Base-by-base conservation (phyloP, 805 yeast species). In the Huiozyma naganishii region DNA sequence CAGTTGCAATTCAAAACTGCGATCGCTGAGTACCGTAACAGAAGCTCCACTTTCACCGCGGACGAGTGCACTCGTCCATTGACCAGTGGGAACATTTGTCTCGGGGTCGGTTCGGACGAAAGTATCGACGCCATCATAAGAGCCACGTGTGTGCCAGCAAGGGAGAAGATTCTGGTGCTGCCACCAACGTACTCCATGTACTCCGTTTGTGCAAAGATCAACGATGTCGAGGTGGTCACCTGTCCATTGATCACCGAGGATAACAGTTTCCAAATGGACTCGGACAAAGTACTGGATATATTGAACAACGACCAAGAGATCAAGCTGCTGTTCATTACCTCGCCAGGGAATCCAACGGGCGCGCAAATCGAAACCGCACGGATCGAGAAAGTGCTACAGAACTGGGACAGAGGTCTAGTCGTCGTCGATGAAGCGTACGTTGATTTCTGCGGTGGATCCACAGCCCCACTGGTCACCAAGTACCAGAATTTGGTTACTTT, bases 131-230 rank as follows among this genome's bases (percentile, higher is more conserved):
- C 92, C 36, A 65, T 90, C 44, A 80, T 92, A 48, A 71, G 98
- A 54, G 85, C 95, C 43, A 74, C 83, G 43, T 85, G 96, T 57
- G 68, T 64, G 5, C 98, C 98, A 2, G 84, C 83, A 2, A 71
- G 69, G 49, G 96, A 89, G 47, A 90, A 87, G 60, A 65, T 92
- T 57, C 66, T 92, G 52, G 77, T 78, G 1, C 80, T 95, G 61
- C 96, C 97, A 3, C 97, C 98, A 37, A 92, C 98, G 0, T 92
- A 92, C 58, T 97, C 97, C 6, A 92, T 92, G 98, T 92, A 92
- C 70, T 67, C 83, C 4, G 89, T 92, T 32, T 83, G 95, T 58
- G 94, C 97, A 1, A 76, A 78, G 29, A 83, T 92, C 46, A 92
- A 92, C 58, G 97, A 92, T 55, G 84, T 90, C 7, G 85, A 72